phyloP scores from a whole-genome alignment of 768 basidiomycete species.

The Lactarius akahatsu region DNA sequence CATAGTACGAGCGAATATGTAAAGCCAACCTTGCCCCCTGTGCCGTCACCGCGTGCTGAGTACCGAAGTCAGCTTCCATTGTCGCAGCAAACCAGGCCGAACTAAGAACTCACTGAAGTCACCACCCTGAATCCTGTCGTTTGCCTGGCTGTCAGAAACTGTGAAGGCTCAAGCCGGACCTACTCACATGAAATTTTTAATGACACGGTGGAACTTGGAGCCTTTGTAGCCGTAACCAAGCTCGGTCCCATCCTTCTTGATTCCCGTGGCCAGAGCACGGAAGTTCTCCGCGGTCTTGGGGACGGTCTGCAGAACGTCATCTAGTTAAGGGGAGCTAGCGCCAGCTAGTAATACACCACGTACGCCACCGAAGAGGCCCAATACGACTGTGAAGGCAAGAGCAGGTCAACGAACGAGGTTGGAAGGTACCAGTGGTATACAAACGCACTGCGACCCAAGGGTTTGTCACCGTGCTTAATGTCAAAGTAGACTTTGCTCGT shows the following conservation, averaged over 20 bases:
- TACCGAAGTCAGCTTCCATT: conserved; percentile 11
- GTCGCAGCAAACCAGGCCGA: conserved; percentile 25
- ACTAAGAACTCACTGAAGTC: conserved; percentile 78
- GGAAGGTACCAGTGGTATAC: conserved; percentile 5
- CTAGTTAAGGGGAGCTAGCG: conserved; percentile 2
- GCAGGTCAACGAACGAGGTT: conserved; percentile 4
- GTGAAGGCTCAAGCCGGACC: conserved; percentile 9
- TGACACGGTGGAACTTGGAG: conserved; percentile 94
- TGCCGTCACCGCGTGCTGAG: conserved; percentile 79
- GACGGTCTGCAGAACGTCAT: conserved; percentile 59
- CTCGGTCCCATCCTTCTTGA: conserved; percentile 68
- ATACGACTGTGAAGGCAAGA: conserved; percentile 52
- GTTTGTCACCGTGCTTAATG: conserved; percentile 87
- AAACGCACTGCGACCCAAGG: conserved; percentile 72
- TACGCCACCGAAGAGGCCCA: conserved; percentile 91
- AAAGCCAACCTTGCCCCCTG: conserved; percentile 75
- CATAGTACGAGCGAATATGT: not conserved
- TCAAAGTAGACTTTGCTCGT: conserved; percentile 95
- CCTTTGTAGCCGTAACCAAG: conserved; percentile 90
- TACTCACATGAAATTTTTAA: conserved; percentile 84
- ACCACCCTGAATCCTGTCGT: conserved; percentile 88
- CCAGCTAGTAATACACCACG: conserved; percentile 9
- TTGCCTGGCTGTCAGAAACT: conserved; percentile 28
- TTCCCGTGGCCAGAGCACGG: conserved; percentile 85
- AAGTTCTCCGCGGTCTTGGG: conserved; percentile 98